Evolutionary conservation across 2,329 filamentous ascomycete genomes (phyloP), one percentile per base, ranked within the genome.

Genomic region (Albifimbria verrucaria): DNA sequence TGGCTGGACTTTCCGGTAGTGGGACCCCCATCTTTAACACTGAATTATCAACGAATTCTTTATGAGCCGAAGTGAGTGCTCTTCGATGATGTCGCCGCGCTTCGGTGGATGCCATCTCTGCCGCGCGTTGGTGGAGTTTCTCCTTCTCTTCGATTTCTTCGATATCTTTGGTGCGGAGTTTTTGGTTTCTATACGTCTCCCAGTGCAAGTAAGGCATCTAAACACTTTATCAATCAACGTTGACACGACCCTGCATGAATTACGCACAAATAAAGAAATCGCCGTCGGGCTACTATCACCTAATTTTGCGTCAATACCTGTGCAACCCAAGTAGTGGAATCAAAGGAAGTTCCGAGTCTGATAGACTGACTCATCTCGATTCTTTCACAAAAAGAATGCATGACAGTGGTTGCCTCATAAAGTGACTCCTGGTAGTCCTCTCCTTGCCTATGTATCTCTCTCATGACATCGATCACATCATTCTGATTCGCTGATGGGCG

Each of bases 161-260:
- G 24, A 25, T 24, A 10, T 48, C 21, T 26, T 24, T 24, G 4
- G 45, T 17, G 26, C 24, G 26, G 11, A 7, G 12, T 7, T 48
- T 6, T 26, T 18, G 45, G n/a, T 48, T 21, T 17, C n/a, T 12
- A 26, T 48, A 20, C 45, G 25, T 48, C 26, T 48, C 45, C 45
- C 45, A 48, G 25, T 48, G 45, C n/a, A 48, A 18, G 24, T 48
- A 48, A 7, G 45, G 45, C 45, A 48, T 48, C 45, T 48, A 48
- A 9, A 10, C 18, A n/a, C n/a, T n/a, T n/a, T 39, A n/a, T 12
- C 32, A n/a, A 12, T 39, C 32, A 39, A 12, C 18, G 11, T 17
- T 39, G 18, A n/a, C 12, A 12, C 32, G 12, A 39, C 11, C 32
- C 32, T 12, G 18, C 32, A 39, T 17, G 18, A 39, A 39, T 12